Evolutionary conservation across 148 eudicot genomes (phyloP).

Genomic region (Simmondsia chinensis): DNA sequence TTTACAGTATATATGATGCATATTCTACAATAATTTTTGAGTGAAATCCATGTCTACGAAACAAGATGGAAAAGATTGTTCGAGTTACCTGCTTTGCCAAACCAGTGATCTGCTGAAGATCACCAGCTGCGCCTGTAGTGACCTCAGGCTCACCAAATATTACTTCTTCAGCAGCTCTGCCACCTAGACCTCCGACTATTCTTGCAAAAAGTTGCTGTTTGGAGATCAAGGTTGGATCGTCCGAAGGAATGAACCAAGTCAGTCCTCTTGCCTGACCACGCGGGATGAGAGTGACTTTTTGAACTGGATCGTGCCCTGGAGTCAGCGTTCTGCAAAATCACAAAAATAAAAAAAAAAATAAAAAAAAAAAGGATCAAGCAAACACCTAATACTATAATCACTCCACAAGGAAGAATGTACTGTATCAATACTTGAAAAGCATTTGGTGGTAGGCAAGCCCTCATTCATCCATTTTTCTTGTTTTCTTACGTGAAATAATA

Average conservation of each 20-base stretch:
- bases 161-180: conserved; percentile 97
- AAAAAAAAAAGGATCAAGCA: not conserved
- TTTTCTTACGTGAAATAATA: no score
- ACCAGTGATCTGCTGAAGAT: conserved; percentile 94
- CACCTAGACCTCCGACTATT: conserved; percentile 98
- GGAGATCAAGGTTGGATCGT: conserved; percentile 94
- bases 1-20: no score
- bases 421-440: no score
- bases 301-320: conserved; percentile 98
- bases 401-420: no score
- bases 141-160: conserved; percentile 97
- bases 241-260: conserved; percentile 97
- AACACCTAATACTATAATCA: no score
- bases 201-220: conserved; percentile 95
- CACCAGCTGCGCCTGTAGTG: conserved; percentile 96
- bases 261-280: conserved; percentile 99
- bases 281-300: conserved; percentile 91
- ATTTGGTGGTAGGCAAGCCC: no score
- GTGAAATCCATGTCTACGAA: not conserved
- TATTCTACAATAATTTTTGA: no score
- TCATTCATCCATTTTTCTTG: no score
- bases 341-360: not conserved
- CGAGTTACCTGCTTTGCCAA: conserved; percentile 85
- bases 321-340: conserved; percentile 71
- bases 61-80: not conserved